A percentile compares a stretch with the other conserved stretches of the same genome.
phyloP scores from a whole-genome alignment of 176 grass and related monocot genomes.

The Bonia amplexicaulis region DNA sequence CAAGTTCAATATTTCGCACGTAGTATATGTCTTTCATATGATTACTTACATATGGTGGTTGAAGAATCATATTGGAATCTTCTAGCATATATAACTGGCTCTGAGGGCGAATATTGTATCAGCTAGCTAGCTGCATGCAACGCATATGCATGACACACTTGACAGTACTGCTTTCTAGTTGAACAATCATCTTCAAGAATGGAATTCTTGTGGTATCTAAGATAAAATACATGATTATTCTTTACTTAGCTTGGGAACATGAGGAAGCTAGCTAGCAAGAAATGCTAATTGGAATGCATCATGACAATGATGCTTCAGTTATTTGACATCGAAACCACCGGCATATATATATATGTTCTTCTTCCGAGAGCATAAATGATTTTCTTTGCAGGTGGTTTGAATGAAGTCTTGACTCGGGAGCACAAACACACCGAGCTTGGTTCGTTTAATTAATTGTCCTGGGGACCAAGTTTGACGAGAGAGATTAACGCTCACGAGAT shows the following conservation, averaged over 20 bases:
- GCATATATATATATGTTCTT: conserved; percentile 7
- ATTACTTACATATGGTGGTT: not conserved
- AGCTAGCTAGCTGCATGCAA: no score
- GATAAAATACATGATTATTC: not conserved
- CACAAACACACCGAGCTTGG: not conserved
- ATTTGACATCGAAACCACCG: not conserved
- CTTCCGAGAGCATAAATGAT: not conserved
- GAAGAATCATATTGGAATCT: not conserved
- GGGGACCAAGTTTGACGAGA: not conserved
- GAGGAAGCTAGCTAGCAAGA: not conserved
- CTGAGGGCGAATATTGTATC: not conserved
- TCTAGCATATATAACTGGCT: no score
- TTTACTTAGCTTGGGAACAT: not conserved
- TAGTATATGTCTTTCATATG: not conserved
- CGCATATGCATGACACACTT: not conserved
- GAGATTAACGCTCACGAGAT: not conserved
- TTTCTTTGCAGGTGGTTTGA: not conserved
- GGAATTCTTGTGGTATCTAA: not conserved
- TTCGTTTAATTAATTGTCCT: not conserved
- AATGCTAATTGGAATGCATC: not conserved
- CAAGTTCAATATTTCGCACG: no score
- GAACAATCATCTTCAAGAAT: not conserved
- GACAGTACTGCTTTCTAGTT: not conserved
- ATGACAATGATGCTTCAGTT: not conserved
- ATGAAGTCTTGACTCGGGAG: not conserved